Evolutionary conservation across 192 early-diverging fungal species (phyloP), one percentile per base, ranked within the genome.

Genomic region (Coemansia sp.): DNA sequence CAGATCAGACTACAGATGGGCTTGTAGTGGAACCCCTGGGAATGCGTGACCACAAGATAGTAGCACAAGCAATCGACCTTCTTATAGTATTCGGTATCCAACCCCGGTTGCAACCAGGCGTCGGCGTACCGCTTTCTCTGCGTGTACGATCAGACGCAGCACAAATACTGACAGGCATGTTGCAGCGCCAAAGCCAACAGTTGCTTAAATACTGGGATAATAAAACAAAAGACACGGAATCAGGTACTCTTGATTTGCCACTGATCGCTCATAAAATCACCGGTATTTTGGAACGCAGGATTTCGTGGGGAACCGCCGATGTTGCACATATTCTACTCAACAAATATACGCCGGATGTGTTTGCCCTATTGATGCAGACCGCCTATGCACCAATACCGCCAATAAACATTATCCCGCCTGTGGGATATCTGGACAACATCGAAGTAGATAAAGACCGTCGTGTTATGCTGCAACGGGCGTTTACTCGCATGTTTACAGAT

Each of bases 341-440:
- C 40, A 86, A 86, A 55, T 80, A 89, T 66, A 64, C 89, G 6
- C 71, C 84, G 0, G 92, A 93, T 68, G 32, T 93, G 16, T 82
- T 90, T 48, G 87, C 90, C 2, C 83, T 80, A 0, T 74, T 92
- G 18, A 65, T 93, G 29, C 87, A 91, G 61, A 56, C 89, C 14
- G 88, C 89, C 0, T 93, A 89, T 70, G 83, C 83, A 40, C 91
- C 92, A 5, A 28, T 83, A 1, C 73, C 85, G 20, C 77, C 68
- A 0, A 5, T 0, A 0, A 42, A 29, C 16, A 32, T 60, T 12
- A 28, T 20, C 7, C 30, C 56, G 7, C 66, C 77, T 48, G 65
- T 78, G 57, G 58, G 56, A 32, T 79, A 83, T 57, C 28, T 60
- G 18, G 59, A 20, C 7, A 28, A 75, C 45, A 82, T 87, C 42